Evolutionary conservation across 108 stramenopile species (phyloP), one percentile per base, ranked within the genome.

Genomic region (Cyclotella kingstonii): DNA sequence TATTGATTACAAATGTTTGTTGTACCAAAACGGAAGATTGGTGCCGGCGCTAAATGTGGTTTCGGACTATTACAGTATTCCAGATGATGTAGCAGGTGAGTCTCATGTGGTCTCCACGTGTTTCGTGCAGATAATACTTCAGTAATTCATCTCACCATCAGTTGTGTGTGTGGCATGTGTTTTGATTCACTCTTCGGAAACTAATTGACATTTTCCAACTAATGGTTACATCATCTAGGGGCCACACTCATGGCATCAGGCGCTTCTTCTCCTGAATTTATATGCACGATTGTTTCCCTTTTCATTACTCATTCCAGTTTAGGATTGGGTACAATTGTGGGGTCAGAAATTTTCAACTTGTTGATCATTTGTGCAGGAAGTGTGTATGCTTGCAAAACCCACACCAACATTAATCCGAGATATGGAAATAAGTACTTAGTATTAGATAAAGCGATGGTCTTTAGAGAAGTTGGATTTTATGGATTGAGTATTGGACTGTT

Each of bases 231-330:
- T 33, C 23, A 31, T 19, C 3, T 27, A 60, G 60, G 90, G 6
- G 90, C 90, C 11, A 91, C 87, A 10, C 52, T 91, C 9, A 88
- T 91, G 87, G 90, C 90, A 26, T 87, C 90, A 2, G 90, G 87
- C 3, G 87, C 87, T 27, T 86, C 84, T 1, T 83, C 84, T 19
- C 87, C 90, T 11, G 87, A 87, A 66, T 54, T 91, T 0, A 78
- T 88, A 21, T 72, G 71, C 52, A 75, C 79, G 0, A 19, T 88
- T 28, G 77, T 95, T 11, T 77, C 86, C 23, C 70, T 89, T 29
- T 95, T 95, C 70, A 62, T 95, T 38, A 83, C 83, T 5, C 84
- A 91, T 68, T 90, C 90, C 9, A 49, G 83, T 9, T 56, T 95
- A 39, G 93, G 93, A 14, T 63, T 91, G 40, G 93, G 90, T 7